Evolutionary conservation across 768 basidiomycete genomes (phyloP).

Genomic region (Pilatotrama ljubarskyi): DNA sequence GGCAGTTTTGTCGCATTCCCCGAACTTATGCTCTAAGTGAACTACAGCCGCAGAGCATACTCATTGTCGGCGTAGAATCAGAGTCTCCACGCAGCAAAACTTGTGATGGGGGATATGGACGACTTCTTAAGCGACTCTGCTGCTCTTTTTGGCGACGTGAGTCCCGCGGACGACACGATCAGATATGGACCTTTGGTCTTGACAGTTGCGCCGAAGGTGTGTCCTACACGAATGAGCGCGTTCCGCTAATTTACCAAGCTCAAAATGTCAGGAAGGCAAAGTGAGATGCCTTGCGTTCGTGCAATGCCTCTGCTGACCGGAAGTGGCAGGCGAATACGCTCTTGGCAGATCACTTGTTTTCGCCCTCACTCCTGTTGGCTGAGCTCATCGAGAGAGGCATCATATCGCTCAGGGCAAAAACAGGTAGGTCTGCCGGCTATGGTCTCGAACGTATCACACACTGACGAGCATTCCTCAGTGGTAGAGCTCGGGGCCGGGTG

Average conservation of each 20-base stretch:
- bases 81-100: neutral
- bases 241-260: neutral
- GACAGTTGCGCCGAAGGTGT: slow-evolving; percentile 60
- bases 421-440: no score
- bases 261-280: slow-evolving; percentile 51
- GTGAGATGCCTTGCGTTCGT: slow-evolving; percentile 12
- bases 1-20: neutral
- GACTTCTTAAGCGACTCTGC: slow-evolving; percentile 35
- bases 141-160: slow-evolving; percentile 15
- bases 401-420: slow-evolving; percentile 42
- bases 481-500: slow-evolving; percentile 74
- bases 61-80: no score
- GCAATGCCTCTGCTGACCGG: neutral
- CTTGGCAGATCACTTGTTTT: slow-evolving; percentile 73
- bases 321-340: slow-evolving; percentile 60
- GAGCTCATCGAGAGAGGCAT: slow-evolving; percentile 62
- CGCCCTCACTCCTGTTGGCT: slow-evolving; percentile 64
- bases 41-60: no score
- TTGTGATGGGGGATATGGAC: slow-evolving; percentile 36
- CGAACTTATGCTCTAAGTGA: no score
- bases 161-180: slow-evolving; percentile 42
- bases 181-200: slow-evolving; percentile 55
- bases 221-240: neutral
- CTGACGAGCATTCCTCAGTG: slow-evolving; percentile 38
- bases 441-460: neutral